A percentile compares a stretch with the other conserved stretches of the same genome.
Conservation (phyloP, 108 stramenopile species). For the Conticribra weissflogii region DNA sequence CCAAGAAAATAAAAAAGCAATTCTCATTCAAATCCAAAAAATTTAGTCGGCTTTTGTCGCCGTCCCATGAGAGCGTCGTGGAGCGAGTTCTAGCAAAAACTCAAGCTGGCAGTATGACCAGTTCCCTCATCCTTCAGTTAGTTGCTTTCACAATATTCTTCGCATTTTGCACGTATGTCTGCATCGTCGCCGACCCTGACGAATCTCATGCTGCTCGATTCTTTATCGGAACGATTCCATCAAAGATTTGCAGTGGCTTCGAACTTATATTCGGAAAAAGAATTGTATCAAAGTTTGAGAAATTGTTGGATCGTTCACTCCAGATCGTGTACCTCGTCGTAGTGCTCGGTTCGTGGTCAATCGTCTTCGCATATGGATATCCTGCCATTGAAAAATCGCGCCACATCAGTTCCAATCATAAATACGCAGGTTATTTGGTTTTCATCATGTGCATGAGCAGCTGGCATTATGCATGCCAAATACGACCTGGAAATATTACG, state of each 20-base stretch:
- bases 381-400: slow-evolving; percentile 57
- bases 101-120: background rate
- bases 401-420: slow-evolving; percentile 60
- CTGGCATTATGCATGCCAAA: slow-evolving; percentile 62
- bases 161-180: slow-evolving; percentile 23
- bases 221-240: slow-evolving; percentile 24
- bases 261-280: slow-evolving; percentile 23
- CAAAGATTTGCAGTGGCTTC: slow-evolving; percentile 3
- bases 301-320: slow-evolving; percentile 25
- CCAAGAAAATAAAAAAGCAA: no score
- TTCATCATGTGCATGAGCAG: slow-evolving; percentile 72
- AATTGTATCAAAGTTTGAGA: background rate
- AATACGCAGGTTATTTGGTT: slow-evolving; percentile 64
- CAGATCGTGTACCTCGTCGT: slow-evolving; percentile 53
- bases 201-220: slow-evolving; percentile 21
- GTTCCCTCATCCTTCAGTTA: background rate
- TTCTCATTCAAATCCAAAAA: no score
- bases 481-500: slow-evolving; percentile 74
- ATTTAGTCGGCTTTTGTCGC: no score
- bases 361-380: slow-evolving; percentile 75
- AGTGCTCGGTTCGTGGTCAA: slow-evolving; percentile 76
- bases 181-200: slow-evolving; percentile 43
- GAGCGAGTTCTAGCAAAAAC: no score
- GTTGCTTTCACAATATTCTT: slow-evolving; percentile 7
- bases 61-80: no score